Percentiles rank a stretch among this genome's conserved stretches.
phyloP scores from a whole-genome alignment of 768 basidiomycete genomes.

The Ramaria sp. region DNA sequence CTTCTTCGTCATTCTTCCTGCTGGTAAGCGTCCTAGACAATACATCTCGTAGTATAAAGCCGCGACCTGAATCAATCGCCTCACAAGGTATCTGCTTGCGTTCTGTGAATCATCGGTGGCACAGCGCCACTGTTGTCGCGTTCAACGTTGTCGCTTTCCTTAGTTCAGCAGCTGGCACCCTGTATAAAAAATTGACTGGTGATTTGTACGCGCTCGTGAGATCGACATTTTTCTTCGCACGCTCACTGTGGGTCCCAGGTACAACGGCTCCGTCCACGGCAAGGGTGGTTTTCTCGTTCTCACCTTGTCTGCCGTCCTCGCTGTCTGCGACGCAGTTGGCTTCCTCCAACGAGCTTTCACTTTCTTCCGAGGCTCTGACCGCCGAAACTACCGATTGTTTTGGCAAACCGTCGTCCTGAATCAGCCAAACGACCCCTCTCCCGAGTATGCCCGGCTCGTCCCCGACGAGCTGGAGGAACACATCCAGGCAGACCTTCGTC shows the following conservation, averaged over 20 bases:
- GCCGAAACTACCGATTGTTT: conserved; percentile 32
- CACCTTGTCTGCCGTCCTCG: conserved; percentile 32
- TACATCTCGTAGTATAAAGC: neutral
- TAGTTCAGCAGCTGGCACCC: conserved; percentile 53
- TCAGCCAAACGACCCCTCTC: conserved; percentile 25
- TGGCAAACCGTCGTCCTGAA: conserved; percentile 50
- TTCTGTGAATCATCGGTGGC: conserved; percentile 59
- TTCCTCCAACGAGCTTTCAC: conserved; percentile 38
- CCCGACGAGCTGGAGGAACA: conserved; percentile 44
- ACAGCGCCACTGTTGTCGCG: conserved; percentile 40
- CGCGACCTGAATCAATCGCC: neutral
- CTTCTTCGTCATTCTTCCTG: conserved; percentile 75
- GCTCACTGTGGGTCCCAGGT: conserved; percentile 16
- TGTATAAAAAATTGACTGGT: conserved; percentile 73
- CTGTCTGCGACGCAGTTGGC: conserved; percentile 42
- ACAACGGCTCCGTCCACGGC: conserved; percentile 43
- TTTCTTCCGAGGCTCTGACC: conserved; percentile 28
- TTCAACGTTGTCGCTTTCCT: conserved; percentile 55
- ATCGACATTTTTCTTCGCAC: neutral
- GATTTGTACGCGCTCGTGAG: conserved; percentile 50
- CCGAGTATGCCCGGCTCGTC: conserved; percentile 51
- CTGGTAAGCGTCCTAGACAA: conserved; percentile 39
- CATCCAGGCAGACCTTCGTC: conserved; percentile 30
- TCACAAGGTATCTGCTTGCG: conserved; percentile 66
- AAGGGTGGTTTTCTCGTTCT: conserved; percentile 51